Percentiles rank a stretch among this genome's conserved stretches.
These are phyloP conservation scores for Pugionium cornutum DNA, from an alignment of 345 rosid genomes.

Conservation along the genomic window DNA sequence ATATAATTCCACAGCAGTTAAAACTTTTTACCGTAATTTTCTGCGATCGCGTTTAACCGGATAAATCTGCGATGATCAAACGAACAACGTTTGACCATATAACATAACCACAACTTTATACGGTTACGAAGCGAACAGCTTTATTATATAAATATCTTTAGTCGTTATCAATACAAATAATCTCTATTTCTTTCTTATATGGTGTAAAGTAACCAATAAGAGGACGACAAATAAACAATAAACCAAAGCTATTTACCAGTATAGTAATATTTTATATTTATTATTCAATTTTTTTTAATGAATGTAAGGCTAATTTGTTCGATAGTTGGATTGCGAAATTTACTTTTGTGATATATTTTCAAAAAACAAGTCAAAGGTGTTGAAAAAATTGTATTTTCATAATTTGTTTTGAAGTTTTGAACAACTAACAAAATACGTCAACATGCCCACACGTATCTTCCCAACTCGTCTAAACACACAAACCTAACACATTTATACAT, in stretches of 20 bases:
- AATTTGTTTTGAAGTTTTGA: conserved; percentile 20
- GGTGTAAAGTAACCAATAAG: neutral
- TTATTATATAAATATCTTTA: neutral
- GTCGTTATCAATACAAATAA: conserved; percentile 19
- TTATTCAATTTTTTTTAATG: too few relatives aligned
- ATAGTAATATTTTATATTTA: neutral
- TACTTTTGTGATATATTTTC: neutral
- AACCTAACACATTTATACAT: conserved; percentile 36
- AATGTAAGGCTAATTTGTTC: too few relatives aligned
- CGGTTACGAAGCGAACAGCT: too few relatives aligned
- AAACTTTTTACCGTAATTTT: too few relatives aligned
- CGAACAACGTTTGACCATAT: too few relatives aligned
- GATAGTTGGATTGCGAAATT: neutral
- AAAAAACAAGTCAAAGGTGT: conserved; percentile 19
- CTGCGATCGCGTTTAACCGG: too few relatives aligned
- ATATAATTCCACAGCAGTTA: too few relatives aligned
- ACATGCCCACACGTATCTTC: conserved; percentile 32
- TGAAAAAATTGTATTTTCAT: conserved; percentile 19
- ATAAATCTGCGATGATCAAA: too few relatives aligned
- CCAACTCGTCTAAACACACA: conserved; percentile 34
- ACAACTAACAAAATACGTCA: conserved; percentile 34
- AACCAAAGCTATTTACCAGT: neutral
- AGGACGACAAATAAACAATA: too few relatives aligned
- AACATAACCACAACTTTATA: too few relatives aligned
- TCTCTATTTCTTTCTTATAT: neutral